Conservation (phyloP, 2,329 filamentous ascomycete species). For the Hortaea sp. region DNA sequence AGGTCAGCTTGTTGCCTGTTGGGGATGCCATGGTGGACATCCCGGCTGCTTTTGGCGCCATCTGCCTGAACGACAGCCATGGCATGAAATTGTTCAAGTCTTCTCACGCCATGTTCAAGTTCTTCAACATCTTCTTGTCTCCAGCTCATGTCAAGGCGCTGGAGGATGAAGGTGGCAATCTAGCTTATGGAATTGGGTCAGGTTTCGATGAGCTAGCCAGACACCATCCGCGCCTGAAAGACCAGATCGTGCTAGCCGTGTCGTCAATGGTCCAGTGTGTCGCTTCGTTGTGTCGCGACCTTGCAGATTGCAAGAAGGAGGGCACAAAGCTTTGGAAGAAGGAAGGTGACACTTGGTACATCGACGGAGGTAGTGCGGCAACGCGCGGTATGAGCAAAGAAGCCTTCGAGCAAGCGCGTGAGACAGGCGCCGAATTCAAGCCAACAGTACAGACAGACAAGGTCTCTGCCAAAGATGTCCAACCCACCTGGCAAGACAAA, state of each 20-base stretch:
- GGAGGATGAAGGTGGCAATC: constrained; percentile 56
- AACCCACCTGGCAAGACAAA: constrained; percentile 19
- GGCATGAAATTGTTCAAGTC: constrained; percentile 81
- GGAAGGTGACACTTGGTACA: neutral
- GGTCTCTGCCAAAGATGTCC: constrained; percentile 19
- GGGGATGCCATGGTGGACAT: constrained; percentile 80
- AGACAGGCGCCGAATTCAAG: constrained; percentile 1
- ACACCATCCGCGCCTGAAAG: constrained; percentile 78
- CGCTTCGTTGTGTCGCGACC: constrained; percentile 59
- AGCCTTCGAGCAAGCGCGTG: constrained; percentile 3
- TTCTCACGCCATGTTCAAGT: constrained; percentile 73
- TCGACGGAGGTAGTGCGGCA: constrained; percentile 2
- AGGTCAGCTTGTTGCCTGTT: constrained; percentile 66
- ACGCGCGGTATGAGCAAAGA: neutral
- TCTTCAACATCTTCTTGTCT: constrained; percentile 95
- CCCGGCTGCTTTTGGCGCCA: constrained; percentile 80
- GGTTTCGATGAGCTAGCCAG: constrained; percentile 90
- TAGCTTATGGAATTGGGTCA: constrained; percentile 65
- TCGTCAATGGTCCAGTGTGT: constrained; percentile 82
- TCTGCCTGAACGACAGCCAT: constrained; percentile 72
- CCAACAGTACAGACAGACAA: neutral
- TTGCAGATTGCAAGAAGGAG: constrained; percentile 58
- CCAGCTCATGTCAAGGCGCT: constrained; percentile 78
- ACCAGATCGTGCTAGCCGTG: constrained; percentile 72
- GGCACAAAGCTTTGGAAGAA: constrained; percentile 64